Base-by-base conservation (phyloP, 2,329 filamentous ascomycete genomes). In the Colletotrichum sidae region DNA sequence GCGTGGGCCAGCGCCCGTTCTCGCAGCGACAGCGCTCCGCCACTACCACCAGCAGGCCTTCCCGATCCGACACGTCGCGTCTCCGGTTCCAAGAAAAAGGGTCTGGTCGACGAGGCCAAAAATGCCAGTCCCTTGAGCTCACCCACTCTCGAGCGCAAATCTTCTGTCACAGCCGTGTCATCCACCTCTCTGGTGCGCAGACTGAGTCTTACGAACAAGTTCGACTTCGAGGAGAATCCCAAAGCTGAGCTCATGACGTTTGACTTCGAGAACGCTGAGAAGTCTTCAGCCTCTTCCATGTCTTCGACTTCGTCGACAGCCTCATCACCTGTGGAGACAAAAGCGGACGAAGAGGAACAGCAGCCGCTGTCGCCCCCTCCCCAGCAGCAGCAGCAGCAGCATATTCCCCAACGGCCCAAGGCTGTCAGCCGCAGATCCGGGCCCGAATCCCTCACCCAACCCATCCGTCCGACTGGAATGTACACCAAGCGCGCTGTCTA, bases 401-500 rank as follows among this genome's bases (percentile, higher is more conserved):
- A 35, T 47, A 61, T 34, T 72, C 59, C 25, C 25, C 25, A 25
- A 25, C 25, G 25, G 25, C 25, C 55, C 60, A 72, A 8, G 58
- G 62, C 35, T 70, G 72, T 44, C 55, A 45, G 60, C 15, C 60
- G 64, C 34, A 51, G 63, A 13, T 62, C 60, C 11, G 42, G 38
- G 61, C 70, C 72, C 13, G 75, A 80, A 65, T 67, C 74, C n/a
- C 69, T 80, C 15, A 76, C 81, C n/a, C 75, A 77, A 39, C 80
- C 85, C 1, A 69, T 79, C 39, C 79, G 83, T 68, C 86, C 86
- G 0, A 73, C 70, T 2, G 84, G 84, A 6, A 69, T 79, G 2
- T 83, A 78, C 58, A 75, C 76, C 12, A 77, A 78, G 50, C 83
- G 82, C 34, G 80, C 83, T 8, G 86, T 86, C 53, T 91, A 95